phyloP scores from a whole-genome alignment of 2,329 filamentous ascomycete genomes.

The Trichoderma guizhouense region DNA sequence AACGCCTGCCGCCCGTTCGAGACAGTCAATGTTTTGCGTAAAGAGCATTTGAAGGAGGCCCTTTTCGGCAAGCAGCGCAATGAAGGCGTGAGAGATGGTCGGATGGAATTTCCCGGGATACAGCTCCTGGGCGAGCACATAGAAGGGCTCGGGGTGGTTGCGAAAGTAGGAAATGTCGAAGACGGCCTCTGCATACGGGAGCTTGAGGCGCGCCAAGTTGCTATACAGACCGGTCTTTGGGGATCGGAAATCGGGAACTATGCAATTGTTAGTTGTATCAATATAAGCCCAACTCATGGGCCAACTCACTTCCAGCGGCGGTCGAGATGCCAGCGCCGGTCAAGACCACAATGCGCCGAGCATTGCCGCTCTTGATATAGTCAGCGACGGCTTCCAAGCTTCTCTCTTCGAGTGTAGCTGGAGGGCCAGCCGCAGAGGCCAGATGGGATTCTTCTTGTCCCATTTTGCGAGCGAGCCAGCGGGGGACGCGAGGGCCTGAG shows the following conservation, averaged over 20 bases:
- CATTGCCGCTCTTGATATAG: slow-evolving; percentile 68
- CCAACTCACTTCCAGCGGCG: slow-evolving; percentile 54
- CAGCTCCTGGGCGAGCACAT: slow-evolving; percentile 84
- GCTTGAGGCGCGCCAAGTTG: slow-evolving; percentile 79
- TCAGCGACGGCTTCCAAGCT: slow-evolving; percentile 73
- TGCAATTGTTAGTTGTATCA: slow-evolving; percentile 18
- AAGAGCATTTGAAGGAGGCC: slow-evolving; percentile 79
- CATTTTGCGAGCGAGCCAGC: slow-evolving; percentile 58
- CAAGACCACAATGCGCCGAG: slow-evolving; percentile 76
- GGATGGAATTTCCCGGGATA: slow-evolving; percentile 88
- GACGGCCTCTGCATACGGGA: slow-evolving; percentile 87
- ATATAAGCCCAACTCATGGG: not conserved
- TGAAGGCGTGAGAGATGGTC: slow-evolving; percentile 86
- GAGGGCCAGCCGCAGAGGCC: slow-evolving; percentile 56
- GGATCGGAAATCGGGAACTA: slow-evolving; percentile 90
- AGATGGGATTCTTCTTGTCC: slow-evolving; percentile 78
- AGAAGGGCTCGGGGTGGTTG: slow-evolving; percentile 82
- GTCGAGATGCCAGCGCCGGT: slow-evolving; percentile 88
- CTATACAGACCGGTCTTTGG: slow-evolving; percentile 91
- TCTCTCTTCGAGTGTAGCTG: slow-evolving; percentile 64
- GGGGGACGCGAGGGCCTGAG: slow-evolving; percentile 31
- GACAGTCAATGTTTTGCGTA: slow-evolving; percentile 96
- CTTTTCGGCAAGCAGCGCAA: slow-evolving; percentile 76
- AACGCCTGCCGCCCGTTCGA: slow-evolving; percentile 84
- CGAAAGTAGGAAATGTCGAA: slow-evolving; percentile 92